These are phyloP conservation scores for Histomonas meleagridis DNA, from an alignment of 208 protist genomes.

Conservation along the genomic window DNA sequence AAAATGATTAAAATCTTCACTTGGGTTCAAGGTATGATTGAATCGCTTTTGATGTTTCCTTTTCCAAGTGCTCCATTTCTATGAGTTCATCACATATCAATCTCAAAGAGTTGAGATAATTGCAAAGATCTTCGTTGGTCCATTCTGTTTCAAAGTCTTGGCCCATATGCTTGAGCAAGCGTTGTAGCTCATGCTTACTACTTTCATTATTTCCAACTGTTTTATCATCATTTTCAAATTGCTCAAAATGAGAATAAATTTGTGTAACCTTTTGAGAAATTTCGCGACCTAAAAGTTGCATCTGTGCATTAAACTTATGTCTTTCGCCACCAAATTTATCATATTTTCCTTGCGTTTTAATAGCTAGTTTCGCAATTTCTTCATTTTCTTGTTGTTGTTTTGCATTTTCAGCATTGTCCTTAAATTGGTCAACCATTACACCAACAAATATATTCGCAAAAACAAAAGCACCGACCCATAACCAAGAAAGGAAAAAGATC, in stretches of 20 bases:
- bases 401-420: background rate
- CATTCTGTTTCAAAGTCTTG: background rate
- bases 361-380: background rate
- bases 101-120: background rate
- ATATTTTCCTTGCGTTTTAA: background rate
- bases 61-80: background rate
- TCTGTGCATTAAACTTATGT: background rate
- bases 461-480: background rate
- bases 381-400: background rate
- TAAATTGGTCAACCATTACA: background rate
- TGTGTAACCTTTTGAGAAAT: background rate
- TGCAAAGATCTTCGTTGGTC: background rate
- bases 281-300: background rate
- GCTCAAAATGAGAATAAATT: background rate
- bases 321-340: background rate
- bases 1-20: too few species aligned
- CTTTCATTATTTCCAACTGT: background rate
- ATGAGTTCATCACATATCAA: background rate
- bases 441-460: background rate
- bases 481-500: background rate
- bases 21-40: background rate
- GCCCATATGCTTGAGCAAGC: background rate
- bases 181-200: background rate
- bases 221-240: background rate
- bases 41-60: background rate